Evolutionary conservation across 441 rosid genomes (phyloP), one percentile per base, ranked within the genome.

Genomic region (Pelargonium citronellum): DNA sequence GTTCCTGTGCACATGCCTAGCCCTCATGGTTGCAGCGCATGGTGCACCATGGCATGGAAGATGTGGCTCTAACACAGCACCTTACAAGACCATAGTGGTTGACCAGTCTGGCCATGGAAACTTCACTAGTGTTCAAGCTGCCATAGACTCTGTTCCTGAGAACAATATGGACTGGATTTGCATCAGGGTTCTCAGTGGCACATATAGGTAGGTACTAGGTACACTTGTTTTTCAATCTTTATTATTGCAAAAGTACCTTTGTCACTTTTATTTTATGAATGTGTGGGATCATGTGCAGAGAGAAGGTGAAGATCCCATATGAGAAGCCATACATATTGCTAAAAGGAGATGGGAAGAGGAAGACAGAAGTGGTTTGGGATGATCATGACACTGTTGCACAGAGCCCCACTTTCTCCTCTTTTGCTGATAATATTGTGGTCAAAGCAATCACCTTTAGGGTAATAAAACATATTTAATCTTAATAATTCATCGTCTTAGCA

Each of bases 261-360:
- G 5, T 19, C 13, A 34, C 15, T 4, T 24, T 12, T 64, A 4
- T 17, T 6, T 44, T 20, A 13, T 13, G 75, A 1, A 22, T 64
- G 37, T 27, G 55, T 27, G 5, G 53, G 1, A n/a, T n/a, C n/a
- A 43, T 49, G 4, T 69, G 10, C 39, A 92, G 96, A 66, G 98
- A 93, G 86, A 88, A 89, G 80, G 81, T 93, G 79, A 77, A 19
- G 41, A 93, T 93, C 51, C 89, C 96, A 0, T 17, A n/a, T 15
- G 84, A 87, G 1, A 93, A 89, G 71, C 91, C 91, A 4, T 85
- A 46, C 80, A 83, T 89, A 24, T 67, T 86, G 19, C 78, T 93
- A 0, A 77, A 78, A 53, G 98, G 96, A 76, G 77, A 74, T 41
- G 89, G 82, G 1, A 87, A 74, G 73, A 84, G 74, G 67, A 70